Base-by-base conservation (phyloP, 495 filamentous ascomycete genomes). In the Aspergillus panamensis region DNA sequence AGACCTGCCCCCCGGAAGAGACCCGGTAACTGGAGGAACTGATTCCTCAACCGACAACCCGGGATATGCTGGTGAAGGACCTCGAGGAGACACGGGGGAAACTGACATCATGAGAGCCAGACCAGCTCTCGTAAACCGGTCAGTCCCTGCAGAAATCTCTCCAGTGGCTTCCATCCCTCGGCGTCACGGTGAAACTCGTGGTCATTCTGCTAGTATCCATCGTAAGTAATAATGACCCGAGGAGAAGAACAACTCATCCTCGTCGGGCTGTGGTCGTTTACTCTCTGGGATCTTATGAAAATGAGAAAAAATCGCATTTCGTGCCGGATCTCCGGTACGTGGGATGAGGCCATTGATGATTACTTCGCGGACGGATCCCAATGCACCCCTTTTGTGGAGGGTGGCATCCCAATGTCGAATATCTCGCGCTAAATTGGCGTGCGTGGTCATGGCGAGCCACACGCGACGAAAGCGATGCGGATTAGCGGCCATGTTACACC, bases 21-120 rank as follows among this genome's bases (percentile, higher is more conserved):
- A 12, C 40, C 47, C 19, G 40, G 32, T 48, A 44, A 37, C 35
- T 16, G 33, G 40, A 55, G 33, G 42, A 17, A 55, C 0, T 25
- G 13, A 4, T 17, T 20, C 8, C 16, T 20, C 42, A 44, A 19
- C 16, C 29, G 52, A 37, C 52, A 55, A 19, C 47, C 13, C 17
- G 40, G 52, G 8, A 55, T 29, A 35, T 33, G 29, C n/a, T 35
- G 52, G 17, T 48, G 52, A 29, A 55, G 32, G 19, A 47, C 52
- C n/a, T 55, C 40, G 14, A 55, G 31, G 16, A 55, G 19, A 37
- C 42, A 55, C n/a, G 52, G 42, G 8, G 52, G 52, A 10, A 47
- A 48, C 9, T 30, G 25, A 35, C 29, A n/a, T 32, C 52, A 33
- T 21, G n/a, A 25, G 30, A 16, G 19, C 52, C 52, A 55, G 30